Base-by-base conservation (phyloP, 108 stramenopile species). In the Cyclostephanos tholiformis region DNA sequence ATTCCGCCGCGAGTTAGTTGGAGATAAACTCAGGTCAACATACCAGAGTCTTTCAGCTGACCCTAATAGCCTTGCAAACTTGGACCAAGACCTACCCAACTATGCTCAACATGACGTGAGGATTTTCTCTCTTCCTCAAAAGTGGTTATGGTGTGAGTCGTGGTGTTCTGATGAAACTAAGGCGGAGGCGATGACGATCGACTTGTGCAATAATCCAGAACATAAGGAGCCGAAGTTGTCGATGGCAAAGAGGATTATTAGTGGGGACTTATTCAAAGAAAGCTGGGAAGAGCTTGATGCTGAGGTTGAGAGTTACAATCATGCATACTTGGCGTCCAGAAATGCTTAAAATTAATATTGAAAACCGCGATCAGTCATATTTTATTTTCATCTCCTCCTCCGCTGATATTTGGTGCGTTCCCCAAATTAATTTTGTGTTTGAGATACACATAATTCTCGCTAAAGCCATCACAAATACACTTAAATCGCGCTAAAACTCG, bases 91-190 rank as follows among this genome's bases (percentile, higher is more conserved):
- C 69, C 77, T 99, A 64, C 99, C 99, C 11, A 99, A 99, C 76
- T 99, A 96, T 61, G 96, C 94, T 7, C 97, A 98, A 73, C 85
- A 92, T 69, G 72, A 83, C 57, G 91, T 97, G n/a, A 89, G 89
- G 10, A 97, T 97, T 27, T 86, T 88, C 57, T 92, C 89, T 20
- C 82, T 98, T 30, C 98, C 98, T 12, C 97, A 98, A 67, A 97
- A 98, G 73, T 99, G 99, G 99, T 84, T 99, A 23, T 99, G 99
- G 99, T 99, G 99, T 76, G 99, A 99, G 75, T 84, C 89, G n/a
- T 99, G 99, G 99, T 99, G 99, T 81, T 92, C 91, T 6, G 97
- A 98, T 56, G 95, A 94, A 62, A 96, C 95, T 48, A 99, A 99
- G 80, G 86, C 85, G 0, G 69, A 80, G 27, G 96, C 98, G 52